Evolutionary conservation across 2,329 filamentous ascomycete genomes (phyloP), one percentile per base, ranked within the genome.

Genomic region (Tolypocladium endophyticum): DNA sequence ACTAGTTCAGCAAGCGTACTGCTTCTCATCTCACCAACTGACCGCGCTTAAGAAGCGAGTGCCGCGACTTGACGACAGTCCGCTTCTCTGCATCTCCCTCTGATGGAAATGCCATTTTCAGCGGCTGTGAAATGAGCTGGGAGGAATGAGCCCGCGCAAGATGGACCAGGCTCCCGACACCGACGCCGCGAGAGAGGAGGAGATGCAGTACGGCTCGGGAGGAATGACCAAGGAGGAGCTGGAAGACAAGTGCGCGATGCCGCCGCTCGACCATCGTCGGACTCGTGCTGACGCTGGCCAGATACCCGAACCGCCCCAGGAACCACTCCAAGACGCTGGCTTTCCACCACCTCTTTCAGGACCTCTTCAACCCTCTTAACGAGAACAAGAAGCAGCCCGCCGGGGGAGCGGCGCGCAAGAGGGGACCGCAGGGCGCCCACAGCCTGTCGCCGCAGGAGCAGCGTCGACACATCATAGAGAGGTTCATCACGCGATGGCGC

Each of bases 401-500:
- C 1, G 83, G 82, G 0, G 82, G 81, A 0, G 77, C 79, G 4
- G 77, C 78, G 1, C 72, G 79, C 11, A 89, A 86, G 70, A 74
- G 77, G 59, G 87, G 85, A 0, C 82, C 84, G 0, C 78, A 85
- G 64, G 84, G 86, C 11, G 73, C 77, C 11, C 77, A 74, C 6
- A 84, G 82, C 58, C 77, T 85, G 11, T 87, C 86, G 4, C 87
- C 90, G 0, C 85, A 93, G 64, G 92, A 97, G 71, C 83, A 88
- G 62, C 85, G 91, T 43, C 84, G 88, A 0, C 84, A 86, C 66
- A 89, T 97, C 64, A 91, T 99, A 64, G 85, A 92, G 59, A 81
- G 87, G 9, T 99, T 96, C 76, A 90, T 99, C 65, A 82, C 83
- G 18, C 82, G 85, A 71, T 99, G 94, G 94, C 85, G 92, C 45